Percentiles rank a stretch among this genome's conserved stretches.
Evolutionary conservation across 2,329 filamentous ascomycete species (phyloP).

Genomic region (Diaporthe amygdali): DNA sequence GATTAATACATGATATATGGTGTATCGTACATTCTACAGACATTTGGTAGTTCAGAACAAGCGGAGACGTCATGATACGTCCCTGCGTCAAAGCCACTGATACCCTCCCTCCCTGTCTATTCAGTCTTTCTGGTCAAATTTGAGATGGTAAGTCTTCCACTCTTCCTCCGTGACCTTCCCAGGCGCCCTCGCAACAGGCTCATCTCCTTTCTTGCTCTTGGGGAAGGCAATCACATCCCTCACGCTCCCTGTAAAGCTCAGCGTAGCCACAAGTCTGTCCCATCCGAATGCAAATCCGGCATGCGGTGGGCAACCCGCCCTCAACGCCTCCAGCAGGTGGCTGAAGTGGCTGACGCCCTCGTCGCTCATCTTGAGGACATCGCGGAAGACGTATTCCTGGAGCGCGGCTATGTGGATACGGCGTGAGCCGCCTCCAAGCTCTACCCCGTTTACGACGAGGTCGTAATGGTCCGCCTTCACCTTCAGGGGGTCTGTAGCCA

Average conservation of each 20-base stretch:
- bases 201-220: slow-evolving; percentile 89
- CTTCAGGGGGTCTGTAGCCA: slow-evolving; percentile 73
- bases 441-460: slow-evolving; percentile 92
- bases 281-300: slow-evolving; percentile 93
- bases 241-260: slow-evolving; percentile 78
- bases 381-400: slow-evolving; percentile 83
- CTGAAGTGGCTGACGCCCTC: slow-evolving; percentile 79
- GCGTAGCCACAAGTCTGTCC: slow-evolving; percentile 81
- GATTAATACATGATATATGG: neutral
- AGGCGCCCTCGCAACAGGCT: slow-evolving; percentile 81
- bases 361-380: slow-evolving; percentile 80
- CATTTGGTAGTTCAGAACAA: neutral
- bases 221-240: slow-evolving; percentile 97
- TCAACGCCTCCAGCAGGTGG: slow-evolving; percentile 82
- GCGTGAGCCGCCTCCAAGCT: slow-evolving; percentile 89
- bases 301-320: slow-evolving; percentile 90
- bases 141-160: slow-evolving; percentile 52
- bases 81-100: neutral
- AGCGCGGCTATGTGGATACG: slow-evolving; percentile 87
- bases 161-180: slow-evolving; percentile 66
- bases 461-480: slow-evolving; percentile 92
- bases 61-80: neutral
- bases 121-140: neutral
- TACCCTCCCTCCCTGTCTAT: too few species aligned
- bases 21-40: neutral